phyloP scores from a whole-genome alignment of 2,329 filamentous ascomycete species.

The Scytalidium sp. region DNA sequence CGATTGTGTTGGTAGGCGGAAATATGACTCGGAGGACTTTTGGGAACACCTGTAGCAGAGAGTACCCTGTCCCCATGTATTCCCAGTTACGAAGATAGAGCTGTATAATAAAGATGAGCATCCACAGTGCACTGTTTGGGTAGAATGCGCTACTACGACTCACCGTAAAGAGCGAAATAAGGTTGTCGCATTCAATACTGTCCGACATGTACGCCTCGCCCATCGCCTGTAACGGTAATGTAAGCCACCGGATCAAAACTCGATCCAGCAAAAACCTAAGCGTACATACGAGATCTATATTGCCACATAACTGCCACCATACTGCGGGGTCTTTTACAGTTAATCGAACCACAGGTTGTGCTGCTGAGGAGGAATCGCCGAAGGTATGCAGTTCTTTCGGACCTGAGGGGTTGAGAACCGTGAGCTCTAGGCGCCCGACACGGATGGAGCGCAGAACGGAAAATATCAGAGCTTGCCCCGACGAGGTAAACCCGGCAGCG shows the following conservation, averaged over 20 bases:
- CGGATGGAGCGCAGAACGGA: background rate
- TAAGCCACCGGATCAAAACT: background rate
- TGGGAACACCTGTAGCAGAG: background rate
- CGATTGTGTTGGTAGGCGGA: conserved; percentile 51
- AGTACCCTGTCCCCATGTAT: background rate
- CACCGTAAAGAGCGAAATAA: background rate
- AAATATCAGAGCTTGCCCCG: background rate
- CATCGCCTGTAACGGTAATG: conserved; percentile 4
- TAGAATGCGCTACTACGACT: too few relatives aligned
- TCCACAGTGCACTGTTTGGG: too few relatives aligned
- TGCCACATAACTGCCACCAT: background rate
- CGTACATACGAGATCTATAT: background rate
- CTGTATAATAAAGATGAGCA: too few relatives aligned
- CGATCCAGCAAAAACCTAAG: too few relatives aligned
- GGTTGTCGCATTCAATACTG: background rate
- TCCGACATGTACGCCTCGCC: background rate
- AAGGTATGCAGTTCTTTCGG: background rate
- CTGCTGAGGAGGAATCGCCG: background rate
- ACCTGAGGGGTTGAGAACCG: background rate
- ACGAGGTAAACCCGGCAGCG: background rate
- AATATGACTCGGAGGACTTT: background rate
- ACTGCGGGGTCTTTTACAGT: background rate
- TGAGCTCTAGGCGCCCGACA: background rate
- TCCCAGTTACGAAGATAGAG: background rate
- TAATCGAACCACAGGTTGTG: background rate